Base-by-base conservation (phyloP, 257 asterid genomes). In the Linaria vulgaris region DNA sequence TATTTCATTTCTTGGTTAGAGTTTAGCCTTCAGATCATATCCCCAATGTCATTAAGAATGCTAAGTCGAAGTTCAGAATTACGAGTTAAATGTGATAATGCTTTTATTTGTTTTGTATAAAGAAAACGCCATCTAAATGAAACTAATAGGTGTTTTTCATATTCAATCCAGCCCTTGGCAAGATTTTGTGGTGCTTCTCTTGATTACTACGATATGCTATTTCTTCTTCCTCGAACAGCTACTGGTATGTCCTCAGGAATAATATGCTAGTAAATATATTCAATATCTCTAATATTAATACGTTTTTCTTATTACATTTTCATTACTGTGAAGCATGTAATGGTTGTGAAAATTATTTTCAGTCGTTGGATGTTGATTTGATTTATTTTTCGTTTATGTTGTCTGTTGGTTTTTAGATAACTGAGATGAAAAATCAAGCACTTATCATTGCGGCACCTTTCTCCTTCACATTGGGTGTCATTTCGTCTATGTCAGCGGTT, bases 151-250 rank as follows among this genome's bases (percentile, higher is more conserved):
- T 20, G 56, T 56, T 63, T 68, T 30, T 43, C 44, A 57, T 63
- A 41, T 74, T 66, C 39, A 23, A 63, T 68, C 69, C 84, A 88
- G 95, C 67, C 84, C 83, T 48, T 92, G 99, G 95, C 97, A 85
- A 81, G 99, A 92, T 78, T 87, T 92, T 63, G 97, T 83, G 82
- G 99, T 92, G 75, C 96, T 92, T 56, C 76, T 89, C 77, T 77
- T 92, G 82, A 85, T 92, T 50, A 89, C 95, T 83, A 85, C 94
- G 34, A 71, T 92, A 34, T 87, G 99, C 91, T 92, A 86, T 74
- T 92, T 92, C 88, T 89, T 89, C 90, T 90, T 85, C 88, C 85
- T 92, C 34, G 99, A 92, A 81, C 95, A 89, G 78, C 78, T 92
- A 64, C 73, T 92, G 83, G 99, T 92, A 75, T 78, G 94, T 60